Evolutionary conservation across 805 yeast genomes (phyloP).

Genomic region (Kluyveromyces siamensis): DNA sequence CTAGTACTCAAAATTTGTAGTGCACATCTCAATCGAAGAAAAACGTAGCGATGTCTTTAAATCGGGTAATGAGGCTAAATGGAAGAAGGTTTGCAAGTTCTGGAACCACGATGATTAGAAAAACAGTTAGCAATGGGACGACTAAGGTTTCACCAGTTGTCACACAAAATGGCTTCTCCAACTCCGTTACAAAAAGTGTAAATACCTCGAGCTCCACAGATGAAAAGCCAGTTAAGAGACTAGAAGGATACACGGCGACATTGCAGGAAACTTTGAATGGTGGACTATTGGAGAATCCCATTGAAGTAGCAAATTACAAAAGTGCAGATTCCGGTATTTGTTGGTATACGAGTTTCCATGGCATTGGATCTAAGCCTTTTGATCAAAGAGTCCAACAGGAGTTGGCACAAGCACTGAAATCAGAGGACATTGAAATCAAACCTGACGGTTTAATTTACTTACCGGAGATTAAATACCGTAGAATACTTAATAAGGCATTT

Average conservation of each 20-base stretch:
- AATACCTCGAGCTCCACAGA: conserved; percentile 9
- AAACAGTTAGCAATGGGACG: conserved; percentile 5
- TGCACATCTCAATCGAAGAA: not conserved
- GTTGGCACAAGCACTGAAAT: conserved; percentile 53
- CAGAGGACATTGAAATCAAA: conserved; percentile 79
- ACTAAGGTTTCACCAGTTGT: conserved; percentile 8
- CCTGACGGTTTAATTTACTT: conserved; percentile 90
- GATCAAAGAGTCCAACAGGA: conserved; percentile 47
- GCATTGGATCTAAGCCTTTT: conserved; percentile 77
- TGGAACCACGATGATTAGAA: conserved; percentile 13
- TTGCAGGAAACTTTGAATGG: conserved; percentile 12
- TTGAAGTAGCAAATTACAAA: not conserved
- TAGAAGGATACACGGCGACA: conserved; percentile 7
- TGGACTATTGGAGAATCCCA: conserved; percentile 4
- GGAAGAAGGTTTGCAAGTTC: conserved; percentile 13
- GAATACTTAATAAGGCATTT: conserved; percentile 81
- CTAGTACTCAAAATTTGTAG: not conserved
- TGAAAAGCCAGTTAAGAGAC: conserved; percentile 2
- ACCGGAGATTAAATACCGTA: conserved; percentile 92
- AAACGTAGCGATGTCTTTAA: not conserved
- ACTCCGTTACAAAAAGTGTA: conserved; percentile 5
- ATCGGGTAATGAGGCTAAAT: not conserved
- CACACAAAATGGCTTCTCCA: not conserved
- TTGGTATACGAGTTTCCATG: conserved; percentile 85
- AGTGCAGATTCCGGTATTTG: conserved; percentile 29